Evolutionary conservation across 139 green algal species (phyloP).

Genomic region (Closterium sp.): DNA sequence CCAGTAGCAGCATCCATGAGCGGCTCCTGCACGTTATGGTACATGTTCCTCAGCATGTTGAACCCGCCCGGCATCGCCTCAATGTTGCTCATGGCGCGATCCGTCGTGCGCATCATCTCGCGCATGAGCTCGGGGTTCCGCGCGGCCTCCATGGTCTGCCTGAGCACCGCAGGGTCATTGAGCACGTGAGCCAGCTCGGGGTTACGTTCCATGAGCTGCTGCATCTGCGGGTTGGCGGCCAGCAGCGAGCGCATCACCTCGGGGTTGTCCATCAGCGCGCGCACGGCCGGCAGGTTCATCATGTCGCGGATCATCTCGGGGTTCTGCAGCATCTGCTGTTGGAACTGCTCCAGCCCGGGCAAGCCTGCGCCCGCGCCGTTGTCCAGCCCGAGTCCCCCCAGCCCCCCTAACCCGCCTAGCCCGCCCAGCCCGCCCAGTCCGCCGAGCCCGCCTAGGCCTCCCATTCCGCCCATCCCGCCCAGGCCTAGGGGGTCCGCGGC

Average conservation of each 20-base stretch:
- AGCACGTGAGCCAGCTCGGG: constrained; percentile 86
- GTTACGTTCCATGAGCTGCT: constrained; percentile 82
- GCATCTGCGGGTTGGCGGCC: constrained; percentile 71
- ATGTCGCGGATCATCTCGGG: constrained; percentile 66
- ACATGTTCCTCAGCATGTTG: constrained; percentile 88
- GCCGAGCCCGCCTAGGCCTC: no score
- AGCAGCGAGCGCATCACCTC: constrained; percentile 80
- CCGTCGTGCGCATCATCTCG: constrained; percentile 83
- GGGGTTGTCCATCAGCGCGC: constrained; percentile 79
- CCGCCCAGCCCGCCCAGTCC: constrained; percentile 23
- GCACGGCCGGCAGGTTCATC: constrained; percentile 69
- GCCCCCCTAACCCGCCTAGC: constrained; percentile 6
- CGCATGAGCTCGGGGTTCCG: constrained; percentile 89
- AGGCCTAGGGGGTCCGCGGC: constrained; percentile 3
- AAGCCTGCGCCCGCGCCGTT: background rate
- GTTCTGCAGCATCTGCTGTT: constrained; percentile 54
- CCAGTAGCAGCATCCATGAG: constrained; percentile 72
- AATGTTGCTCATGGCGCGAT: constrained; percentile 87
- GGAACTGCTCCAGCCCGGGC: constrained; percentile 29
- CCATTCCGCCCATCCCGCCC: constrained; percentile 22
- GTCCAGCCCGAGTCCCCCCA: background rate
- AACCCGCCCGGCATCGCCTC: constrained; percentile 93
- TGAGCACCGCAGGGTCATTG: constrained; percentile 83
- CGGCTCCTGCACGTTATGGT: constrained; percentile 83
- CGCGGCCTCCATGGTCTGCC: constrained; percentile 74